phyloP scores from a whole-genome alignment of 108 stramenopile species.

The Chaetoceros tenuissimus region DNA sequence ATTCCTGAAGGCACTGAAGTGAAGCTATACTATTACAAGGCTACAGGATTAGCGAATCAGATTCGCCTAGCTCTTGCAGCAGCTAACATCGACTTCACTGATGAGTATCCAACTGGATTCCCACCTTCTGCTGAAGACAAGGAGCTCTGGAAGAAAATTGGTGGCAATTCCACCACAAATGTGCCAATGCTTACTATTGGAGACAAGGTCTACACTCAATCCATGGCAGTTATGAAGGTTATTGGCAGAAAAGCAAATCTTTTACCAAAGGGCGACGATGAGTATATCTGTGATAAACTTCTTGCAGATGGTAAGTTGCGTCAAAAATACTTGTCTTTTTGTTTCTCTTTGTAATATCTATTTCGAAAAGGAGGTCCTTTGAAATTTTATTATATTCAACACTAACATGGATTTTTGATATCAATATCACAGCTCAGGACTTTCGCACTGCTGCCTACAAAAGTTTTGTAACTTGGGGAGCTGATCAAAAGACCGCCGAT shows the following conservation, averaged over 20 bases:
- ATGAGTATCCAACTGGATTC: slow-evolving; percentile 9
- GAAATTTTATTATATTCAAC: no score
- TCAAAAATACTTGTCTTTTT: no score
- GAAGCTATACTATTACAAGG: slow-evolving; percentile 16
- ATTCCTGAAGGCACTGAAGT: no score
- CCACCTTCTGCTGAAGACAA: slow-evolving; percentile 14
- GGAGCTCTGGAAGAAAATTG: slow-evolving; percentile 11
- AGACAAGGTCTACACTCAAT: slow-evolving; percentile 20
- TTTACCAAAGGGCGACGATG: slow-evolving; percentile 5
- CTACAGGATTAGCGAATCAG: slow-evolving; percentile 19
- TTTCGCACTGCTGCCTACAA: slow-evolving; percentile 15
- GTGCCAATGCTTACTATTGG: slow-evolving; percentile 15
- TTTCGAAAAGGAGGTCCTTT: no score
- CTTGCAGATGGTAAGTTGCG: slow-evolving; percentile 18
- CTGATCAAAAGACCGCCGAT: neutral
- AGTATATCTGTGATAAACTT: slow-evolving; percentile 17
- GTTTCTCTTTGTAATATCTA: no score
- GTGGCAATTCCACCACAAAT: slow-evolving; percentile 21
- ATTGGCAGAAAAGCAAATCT: slow-evolving; percentile 15
- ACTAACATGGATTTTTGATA: no score
- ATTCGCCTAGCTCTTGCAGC: slow-evolving; percentile 20
- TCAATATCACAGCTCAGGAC: no score
- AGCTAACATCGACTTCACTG: slow-evolving; percentile 13
- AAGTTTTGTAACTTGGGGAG: slow-evolving; percentile 16
- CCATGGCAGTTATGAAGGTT: slow-evolving; percentile 11